These are phyloP conservation scores for Ophiostoma australiae DNA, from an alignment of 2,329 filamentous ascomycete genomes.

Conservation along the genomic window DNA sequence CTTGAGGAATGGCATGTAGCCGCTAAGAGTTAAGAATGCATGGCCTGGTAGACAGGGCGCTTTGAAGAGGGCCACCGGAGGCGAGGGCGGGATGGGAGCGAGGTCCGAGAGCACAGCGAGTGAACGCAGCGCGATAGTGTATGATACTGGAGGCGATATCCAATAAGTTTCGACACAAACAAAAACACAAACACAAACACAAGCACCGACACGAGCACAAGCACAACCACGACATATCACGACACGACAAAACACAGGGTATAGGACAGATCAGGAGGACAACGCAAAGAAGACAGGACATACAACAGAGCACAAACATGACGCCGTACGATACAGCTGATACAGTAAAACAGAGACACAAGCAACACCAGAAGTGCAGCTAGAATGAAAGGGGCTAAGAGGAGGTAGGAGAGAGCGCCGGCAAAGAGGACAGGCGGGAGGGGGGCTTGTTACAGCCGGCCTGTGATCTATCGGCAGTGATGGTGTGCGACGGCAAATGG, in stretches of 20 bases:
- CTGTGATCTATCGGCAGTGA: conserved; percentile 7
- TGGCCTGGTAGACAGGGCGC: neutral
- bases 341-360: neutral
- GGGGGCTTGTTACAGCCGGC: neutral
- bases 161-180: neutral
- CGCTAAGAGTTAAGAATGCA: neutral
- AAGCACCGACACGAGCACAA: neutral
- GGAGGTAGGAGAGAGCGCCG: neutral
- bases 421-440: neutral
- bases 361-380: neutral
- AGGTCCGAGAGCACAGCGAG: neutral
- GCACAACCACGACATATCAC: neutral
- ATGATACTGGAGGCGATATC: neutral
- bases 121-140: neutral
- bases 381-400: neutral
- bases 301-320: neutral
- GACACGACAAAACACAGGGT: neutral
- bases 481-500: neutral
- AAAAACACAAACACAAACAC: neutral
- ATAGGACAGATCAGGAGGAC: neutral
- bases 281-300: neutral
- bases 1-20: neutral
- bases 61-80: neutral
- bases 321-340: neutral
- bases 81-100: neutral